phyloP scores from a whole-genome alignment of 2,329 filamentous ascomycete genomes.

The Sclerotinia borealis region DNA sequence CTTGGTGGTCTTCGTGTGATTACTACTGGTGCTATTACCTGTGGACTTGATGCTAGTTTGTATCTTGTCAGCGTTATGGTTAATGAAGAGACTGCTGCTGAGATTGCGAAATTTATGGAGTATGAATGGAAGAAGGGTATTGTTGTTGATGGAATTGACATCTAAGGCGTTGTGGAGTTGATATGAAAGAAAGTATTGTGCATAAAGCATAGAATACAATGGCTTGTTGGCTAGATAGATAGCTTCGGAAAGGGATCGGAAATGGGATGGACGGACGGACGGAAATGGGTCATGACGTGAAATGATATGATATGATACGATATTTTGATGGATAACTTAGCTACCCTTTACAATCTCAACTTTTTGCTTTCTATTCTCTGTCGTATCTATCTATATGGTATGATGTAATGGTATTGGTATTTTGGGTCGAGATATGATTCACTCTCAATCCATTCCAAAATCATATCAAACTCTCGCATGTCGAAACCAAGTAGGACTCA shows the following conservation, averaged over 20 bases:
- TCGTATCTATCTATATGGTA: no score
- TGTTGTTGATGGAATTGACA: slow-evolving; percentile 78
- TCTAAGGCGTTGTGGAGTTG: slow-evolving; percentile 43
- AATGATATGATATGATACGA: not conserved
- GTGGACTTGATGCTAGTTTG: slow-evolving; percentile 76
- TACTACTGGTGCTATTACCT: slow-evolving; percentile 71
- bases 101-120: slow-evolving; percentile 70
- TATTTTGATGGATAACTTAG: slow-evolving; percentile 1
- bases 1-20: slow-evolving; percentile 63
- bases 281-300: not conserved
- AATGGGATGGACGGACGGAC: not conserved
- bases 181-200: slow-evolving; percentile 10
- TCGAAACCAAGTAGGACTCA: no score
- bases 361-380: not conserved
- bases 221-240: slow-evolving; percentile 8
- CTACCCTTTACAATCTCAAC: slow-evolving; percentile 31
- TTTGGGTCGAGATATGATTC: no score
- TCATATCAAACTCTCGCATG: no score
- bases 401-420: no score
- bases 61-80: slow-evolving; percentile 82
- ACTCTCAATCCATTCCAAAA: no score
- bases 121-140: slow-evolving; percentile 82
- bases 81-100: slow-evolving; percentile 66
- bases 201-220: slow-evolving; percentile 17
- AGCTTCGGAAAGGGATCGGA: slow-evolving; percentile 3